Base-by-base conservation (phyloP, 2,329 filamentous ascomycete species). In the Exophiala dermatitidis region DNA sequence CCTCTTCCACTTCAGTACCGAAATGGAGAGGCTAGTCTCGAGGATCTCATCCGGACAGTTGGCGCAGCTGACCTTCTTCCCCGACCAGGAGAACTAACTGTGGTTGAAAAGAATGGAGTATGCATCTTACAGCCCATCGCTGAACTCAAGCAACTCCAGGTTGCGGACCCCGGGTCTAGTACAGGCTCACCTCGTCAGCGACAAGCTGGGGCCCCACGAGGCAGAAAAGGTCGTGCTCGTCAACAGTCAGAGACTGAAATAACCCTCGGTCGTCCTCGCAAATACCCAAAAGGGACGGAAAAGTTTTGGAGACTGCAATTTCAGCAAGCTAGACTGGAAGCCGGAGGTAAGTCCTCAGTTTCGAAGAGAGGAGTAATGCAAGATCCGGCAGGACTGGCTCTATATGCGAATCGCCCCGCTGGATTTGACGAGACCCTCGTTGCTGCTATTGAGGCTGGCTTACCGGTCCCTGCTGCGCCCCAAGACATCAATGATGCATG, bases 1-100 rank as follows among this genome's bases (percentile, higher is more conserved):
- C 51, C 60, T 2, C 66, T 65, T 2, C 60, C 63, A 1, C 68
- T 73, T 33, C 60, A 73, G 19, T 57, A 72, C 31, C 68, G 66
- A 28, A 64, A 71, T 37, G 75, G 74, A 5, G 65, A 72, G 52
- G 68, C 69, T 9, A 72, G 69, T 29, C 66, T 79, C 30, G 61
- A 66, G n/a, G 71, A 75, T 38, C 68, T 71, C 41, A 62, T 74
- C 8, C 51, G 58, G 12, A 50, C 53, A 5, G 64, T 60, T 10
- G 67, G 66, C 12, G 68, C 71, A 12, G 52, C 53, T 29, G 64
- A 69, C 46, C 69, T 74, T 56, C 48, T 58, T 30, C 48, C 63
- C 36, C 69, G 68, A 6, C 63, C 58, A 38, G 67, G 63, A 49
- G 72, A 74, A 46, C 67, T 67, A 4, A 57, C 65, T 30, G 50